A percentile compares a stretch with the other conserved stretches of the same genome.
phyloP scores from a whole-genome alignment of 805 yeast genomes.

The Tetrapisispora phaffii region DNA sequence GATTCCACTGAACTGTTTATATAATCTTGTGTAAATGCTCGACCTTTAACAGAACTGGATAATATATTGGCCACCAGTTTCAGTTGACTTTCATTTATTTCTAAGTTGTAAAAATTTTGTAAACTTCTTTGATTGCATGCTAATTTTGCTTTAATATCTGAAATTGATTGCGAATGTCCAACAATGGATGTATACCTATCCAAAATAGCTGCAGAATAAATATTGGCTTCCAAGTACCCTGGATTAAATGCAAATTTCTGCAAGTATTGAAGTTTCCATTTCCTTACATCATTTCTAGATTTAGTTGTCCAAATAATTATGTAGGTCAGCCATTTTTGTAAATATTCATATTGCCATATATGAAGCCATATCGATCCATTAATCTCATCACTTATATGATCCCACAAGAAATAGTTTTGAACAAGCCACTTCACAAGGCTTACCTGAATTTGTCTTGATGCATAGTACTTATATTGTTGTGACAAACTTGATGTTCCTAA shows the following conservation, averaged over 20 bases:
- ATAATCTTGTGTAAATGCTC: not conserved
- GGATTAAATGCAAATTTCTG: constrained; percentile 14
- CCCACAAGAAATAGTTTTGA: constrained; percentile 21
- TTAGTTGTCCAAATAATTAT: constrained; percentile 28
- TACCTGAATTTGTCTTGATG: constrained; percentile 20
- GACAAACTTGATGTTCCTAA: constrained; percentile 24
- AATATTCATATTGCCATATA: constrained; percentile 29
- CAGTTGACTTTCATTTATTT: constrained; percentile 5
- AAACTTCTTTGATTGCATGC: constrained; percentile 13
- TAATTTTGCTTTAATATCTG: constrained; percentile 7
- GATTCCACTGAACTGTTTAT: constrained; percentile 2
- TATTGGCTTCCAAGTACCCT: constrained; percentile 16
- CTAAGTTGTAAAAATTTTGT: constrained; percentile 10
- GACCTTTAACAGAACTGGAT: too few species aligned
- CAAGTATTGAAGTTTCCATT: constrained; percentile 23
- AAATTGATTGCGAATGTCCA: constrained; percentile 10
- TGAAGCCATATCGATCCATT: constrained; percentile 27
- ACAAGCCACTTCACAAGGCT: constrained; percentile 30
- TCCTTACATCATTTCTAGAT: constrained; percentile 20
- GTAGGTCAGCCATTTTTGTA: constrained; percentile 29
- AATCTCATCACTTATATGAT: constrained; percentile 10
- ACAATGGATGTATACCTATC: constrained; percentile 12
- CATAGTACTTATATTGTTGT: constrained; percentile 13
- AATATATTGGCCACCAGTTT: not conserved
- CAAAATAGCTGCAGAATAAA: constrained; percentile 16